Evolutionary conservation across 768 basidiomycete species (phyloP).

Genomic region (Macrolepiota dolichaula): DNA sequence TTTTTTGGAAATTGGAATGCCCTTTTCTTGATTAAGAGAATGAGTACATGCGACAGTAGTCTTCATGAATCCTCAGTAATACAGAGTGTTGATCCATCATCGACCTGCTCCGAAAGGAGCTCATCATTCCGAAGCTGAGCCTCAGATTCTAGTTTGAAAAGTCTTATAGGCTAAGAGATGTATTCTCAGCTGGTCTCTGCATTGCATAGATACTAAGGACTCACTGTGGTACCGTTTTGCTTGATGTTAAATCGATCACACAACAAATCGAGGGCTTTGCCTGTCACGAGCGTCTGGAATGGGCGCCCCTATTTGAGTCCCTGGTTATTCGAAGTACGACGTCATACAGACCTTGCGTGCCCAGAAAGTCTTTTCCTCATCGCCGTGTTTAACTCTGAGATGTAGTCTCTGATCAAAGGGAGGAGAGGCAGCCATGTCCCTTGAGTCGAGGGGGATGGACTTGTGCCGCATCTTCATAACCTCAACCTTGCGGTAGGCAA

Average conservation of each 20-base stretch:
- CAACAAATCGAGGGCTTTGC: constrained; percentile 60
- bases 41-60: background rate
- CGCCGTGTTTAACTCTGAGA: constrained; percentile 38
- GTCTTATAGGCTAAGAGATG: constrained; percentile 35
- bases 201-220: background rate
- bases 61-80: constrained; percentile 11
- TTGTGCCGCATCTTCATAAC: constrained; percentile 74
- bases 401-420: constrained; percentile 58
- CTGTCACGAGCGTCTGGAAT: constrained; percentile 53
- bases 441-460: constrained; percentile 61
- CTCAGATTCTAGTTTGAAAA: constrained; percentile 27
- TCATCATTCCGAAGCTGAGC: constrained; percentile 44
- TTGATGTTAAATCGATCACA: constrained; percentile 30
- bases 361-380: constrained; percentile 57
- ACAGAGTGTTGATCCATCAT: constrained; percentile 45
- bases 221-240: constrained; percentile 15
- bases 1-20: constrained; percentile 16
- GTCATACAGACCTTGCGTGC: constrained; percentile 55
- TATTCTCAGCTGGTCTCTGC: background rate
- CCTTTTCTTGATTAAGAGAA: background rate
- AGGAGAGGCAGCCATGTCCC: constrained; percentile 43
- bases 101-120: constrained; percentile 44
- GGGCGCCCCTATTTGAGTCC: background rate
- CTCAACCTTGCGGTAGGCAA: constrained; percentile 54
- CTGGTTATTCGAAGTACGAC: background rate